Percentiles rank a stretch among this genome's conserved stretches.
Evolutionary conservation across 805 yeast genomes (phyloP).

Genomic region (Ogataea minuta): DNA sequence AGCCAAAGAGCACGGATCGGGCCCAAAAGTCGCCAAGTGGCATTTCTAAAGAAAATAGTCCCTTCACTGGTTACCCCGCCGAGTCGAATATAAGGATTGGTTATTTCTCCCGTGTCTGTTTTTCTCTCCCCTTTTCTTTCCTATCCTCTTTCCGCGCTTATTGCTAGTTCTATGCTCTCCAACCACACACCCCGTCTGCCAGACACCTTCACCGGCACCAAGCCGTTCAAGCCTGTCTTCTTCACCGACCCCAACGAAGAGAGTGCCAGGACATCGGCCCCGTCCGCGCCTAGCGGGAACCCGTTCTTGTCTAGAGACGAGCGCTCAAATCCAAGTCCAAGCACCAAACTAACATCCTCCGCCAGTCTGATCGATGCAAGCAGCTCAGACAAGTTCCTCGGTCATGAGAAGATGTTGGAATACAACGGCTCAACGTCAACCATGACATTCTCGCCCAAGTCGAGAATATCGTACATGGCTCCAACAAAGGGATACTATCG

Average conservation of each 20-base stretch:
- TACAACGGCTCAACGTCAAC: conserved; percentile 5
- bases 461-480: conserved; percentile 3
- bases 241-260: conserved; percentile 24
- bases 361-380: conserved; percentile 8
- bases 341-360: conserved; percentile 5
- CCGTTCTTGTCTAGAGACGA: conserved; percentile 19
- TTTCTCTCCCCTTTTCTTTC: conserved; percentile 6
- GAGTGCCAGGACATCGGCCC: conserved; percentile 10
- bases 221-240: conserved; percentile 18
- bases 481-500: conserved; percentile 22
- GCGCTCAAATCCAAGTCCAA: conserved; percentile 3
- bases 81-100: background rate
- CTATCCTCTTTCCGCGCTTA: conserved; percentile 7
- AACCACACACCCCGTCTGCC: conserved; percentile 19
- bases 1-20: too few relatives aligned
- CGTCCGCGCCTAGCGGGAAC: conserved; percentile 9
- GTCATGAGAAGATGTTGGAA: conserved; percentile 7
- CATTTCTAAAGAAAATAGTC: too few relatives aligned
- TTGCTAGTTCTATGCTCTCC: conserved; percentile 17
- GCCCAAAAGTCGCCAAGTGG: too few relatives aligned
- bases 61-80: too few relatives aligned
- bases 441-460: conserved; percentile 6
- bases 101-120: background rate
- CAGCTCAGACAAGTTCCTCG: conserved; percentile 11
- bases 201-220: conserved; percentile 14